phyloP scores from a whole-genome alignment of 2,329 filamentous ascomycete species.

The Trichoderma atrobrunneum region DNA sequence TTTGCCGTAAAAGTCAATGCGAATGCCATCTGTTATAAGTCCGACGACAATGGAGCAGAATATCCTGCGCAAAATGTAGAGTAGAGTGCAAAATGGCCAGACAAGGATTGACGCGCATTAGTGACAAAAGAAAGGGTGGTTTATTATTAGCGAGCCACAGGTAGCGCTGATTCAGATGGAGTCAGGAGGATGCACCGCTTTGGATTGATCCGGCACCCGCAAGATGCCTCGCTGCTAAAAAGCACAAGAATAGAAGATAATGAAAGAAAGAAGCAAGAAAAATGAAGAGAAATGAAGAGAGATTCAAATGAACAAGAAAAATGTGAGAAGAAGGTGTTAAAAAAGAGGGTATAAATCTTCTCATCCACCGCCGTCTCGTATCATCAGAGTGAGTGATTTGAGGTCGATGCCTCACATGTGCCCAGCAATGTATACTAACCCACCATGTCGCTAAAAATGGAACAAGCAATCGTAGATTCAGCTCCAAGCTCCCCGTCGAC shows the following conservation, averaged over 20 bases:
- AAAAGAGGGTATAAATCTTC: background rate
- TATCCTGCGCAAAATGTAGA: background rate
- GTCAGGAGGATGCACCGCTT: background rate
- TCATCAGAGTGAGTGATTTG: background rate
- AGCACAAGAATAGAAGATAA: background rate
- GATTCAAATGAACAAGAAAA: background rate
- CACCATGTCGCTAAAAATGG: background rate
- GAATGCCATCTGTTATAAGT: background rate
- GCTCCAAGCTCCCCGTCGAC: background rate
- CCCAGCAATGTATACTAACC: background rate
- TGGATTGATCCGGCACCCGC: background rate
- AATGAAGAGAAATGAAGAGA: background rate
- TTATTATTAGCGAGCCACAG: constrained; percentile 16
- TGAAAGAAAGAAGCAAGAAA: background rate
- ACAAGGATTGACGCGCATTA: background rate
- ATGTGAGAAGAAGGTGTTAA: background rate
- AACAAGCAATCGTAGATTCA: background rate
- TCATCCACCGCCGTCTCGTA: background rate
- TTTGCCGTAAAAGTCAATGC: background rate
- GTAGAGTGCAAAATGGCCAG: background rate
- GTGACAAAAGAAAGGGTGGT: background rate
- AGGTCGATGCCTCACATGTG: background rate
- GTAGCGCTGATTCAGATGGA: constrained; percentile 18
- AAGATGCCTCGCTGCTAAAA: background rate
- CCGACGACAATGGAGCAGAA: background rate